Percentiles rank a stretch among this genome's conserved stretches.
phyloP scores from a whole-genome alignment of 2,329 filamentous ascomycete species.

The Emergomyces orientalis region DNA sequence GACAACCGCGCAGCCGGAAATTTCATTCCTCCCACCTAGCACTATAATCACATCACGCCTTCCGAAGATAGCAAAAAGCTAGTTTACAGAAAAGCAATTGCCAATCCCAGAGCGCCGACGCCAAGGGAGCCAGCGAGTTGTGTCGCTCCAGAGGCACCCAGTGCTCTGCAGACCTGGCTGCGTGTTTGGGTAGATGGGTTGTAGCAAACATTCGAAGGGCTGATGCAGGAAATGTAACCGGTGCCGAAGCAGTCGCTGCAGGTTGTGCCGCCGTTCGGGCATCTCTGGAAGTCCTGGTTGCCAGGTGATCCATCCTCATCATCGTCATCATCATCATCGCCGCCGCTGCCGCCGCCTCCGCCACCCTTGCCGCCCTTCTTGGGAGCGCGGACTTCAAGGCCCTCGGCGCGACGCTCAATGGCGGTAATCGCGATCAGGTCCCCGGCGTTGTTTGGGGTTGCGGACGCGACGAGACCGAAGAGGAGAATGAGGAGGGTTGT shows the following conservation, averaged over 20 bases:
- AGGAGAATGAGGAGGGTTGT: slow-evolving; percentile 2
- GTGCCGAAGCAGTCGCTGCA: slow-evolving; percentile 3
- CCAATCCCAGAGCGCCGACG: slow-evolving; percentile 1
- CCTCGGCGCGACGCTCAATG: neutral
- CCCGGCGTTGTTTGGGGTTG: neutral
- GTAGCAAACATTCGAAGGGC: neutral
- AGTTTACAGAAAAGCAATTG: neutral
- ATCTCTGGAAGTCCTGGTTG: neutral
- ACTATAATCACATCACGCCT: neutral
- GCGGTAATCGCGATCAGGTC: neutral
- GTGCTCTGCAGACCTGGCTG: neutral
- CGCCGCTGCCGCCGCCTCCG: neutral
- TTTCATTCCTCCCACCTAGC: neutral
- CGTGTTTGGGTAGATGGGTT: neutral
- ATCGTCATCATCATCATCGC: neutral
- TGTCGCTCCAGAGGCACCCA: neutral
- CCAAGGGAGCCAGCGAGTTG: neutral
- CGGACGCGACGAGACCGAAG: neutral
- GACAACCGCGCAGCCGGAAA: neutral
- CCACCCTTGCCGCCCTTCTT: slow-evolving; percentile 1
- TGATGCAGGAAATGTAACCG: slow-evolving; percentile 2
- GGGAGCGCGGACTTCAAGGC: neutral
- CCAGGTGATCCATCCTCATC: neutral
- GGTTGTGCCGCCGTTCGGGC: neutral
- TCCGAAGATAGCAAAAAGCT: neutral